A percentile compares a stretch with the other conserved stretches of the same genome.
Evolutionary conservation across 1,284 basidiomycete genomes (phyloP).

Genomic region (Ustilago hordei): DNA sequence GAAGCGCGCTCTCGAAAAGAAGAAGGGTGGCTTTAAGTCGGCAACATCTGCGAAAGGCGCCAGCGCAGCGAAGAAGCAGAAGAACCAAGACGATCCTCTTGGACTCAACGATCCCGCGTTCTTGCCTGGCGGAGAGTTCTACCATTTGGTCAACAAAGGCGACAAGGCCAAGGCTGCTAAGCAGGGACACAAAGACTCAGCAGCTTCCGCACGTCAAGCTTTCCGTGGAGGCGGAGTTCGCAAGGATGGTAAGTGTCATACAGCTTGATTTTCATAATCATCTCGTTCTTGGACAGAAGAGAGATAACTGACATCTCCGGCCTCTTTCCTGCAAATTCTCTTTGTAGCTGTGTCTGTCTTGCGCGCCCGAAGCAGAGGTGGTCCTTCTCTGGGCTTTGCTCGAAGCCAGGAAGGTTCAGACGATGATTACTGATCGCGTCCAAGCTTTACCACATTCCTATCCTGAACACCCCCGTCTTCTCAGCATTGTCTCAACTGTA

Average conservation of each 20-base stretch:
- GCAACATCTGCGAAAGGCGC: constrained; percentile 13
- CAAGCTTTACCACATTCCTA: not conserved
- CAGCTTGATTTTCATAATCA: not conserved
- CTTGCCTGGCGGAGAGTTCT: constrained; percentile 60
- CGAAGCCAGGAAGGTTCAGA: constrained; percentile 42
- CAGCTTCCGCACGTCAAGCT: constrained; percentile 28
- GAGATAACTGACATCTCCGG: not conserved
- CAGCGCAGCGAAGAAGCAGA: constrained; percentile 18
- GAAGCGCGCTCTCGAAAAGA: constrained; percentile 45
- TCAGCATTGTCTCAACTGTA: constrained; percentile 19
- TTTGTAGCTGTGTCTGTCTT: constrained; percentile 29
- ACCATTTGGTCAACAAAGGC: constrained; percentile 40
- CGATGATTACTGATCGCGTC: constrained; percentile 20
- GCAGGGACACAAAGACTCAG: constrained; percentile 12
- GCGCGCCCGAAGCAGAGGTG: constrained; percentile 38
- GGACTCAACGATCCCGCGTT: constrained; percentile 65
- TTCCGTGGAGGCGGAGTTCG: constrained; percentile 41
- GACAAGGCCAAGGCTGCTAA: constrained; percentile 31
- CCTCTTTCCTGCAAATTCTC: not conserved
- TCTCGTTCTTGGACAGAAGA: not conserved
- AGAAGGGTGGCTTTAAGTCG: constrained; percentile 4
- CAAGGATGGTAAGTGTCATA: constrained; percentile 18
- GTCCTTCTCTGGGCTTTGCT: constrained; percentile 45
- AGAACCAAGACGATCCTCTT: constrained; percentile 59
- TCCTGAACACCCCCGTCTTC: not conserved